phyloP scores from a whole-genome alignment of 768 basidiomycete species.

The Serendipita vermifera region DNA sequence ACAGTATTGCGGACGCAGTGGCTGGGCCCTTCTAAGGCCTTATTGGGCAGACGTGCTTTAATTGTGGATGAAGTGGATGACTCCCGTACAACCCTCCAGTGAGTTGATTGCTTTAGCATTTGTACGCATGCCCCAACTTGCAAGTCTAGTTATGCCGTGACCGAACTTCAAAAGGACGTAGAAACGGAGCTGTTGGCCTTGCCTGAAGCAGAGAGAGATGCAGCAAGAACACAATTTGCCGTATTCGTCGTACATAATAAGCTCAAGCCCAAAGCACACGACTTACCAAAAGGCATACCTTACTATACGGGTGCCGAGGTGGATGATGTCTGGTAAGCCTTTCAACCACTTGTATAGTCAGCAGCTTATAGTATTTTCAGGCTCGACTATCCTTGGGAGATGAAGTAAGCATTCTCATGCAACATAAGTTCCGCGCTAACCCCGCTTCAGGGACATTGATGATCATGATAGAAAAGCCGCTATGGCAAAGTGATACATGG shows the following conservation, averaged over 20 bases:
- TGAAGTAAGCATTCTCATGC: slow-evolving; percentile 34
- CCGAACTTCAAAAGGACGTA: slow-evolving; percentile 83
- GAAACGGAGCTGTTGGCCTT: slow-evolving; percentile 49
- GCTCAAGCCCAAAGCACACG: slow-evolving; percentile 69
- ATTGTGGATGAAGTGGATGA: slow-evolving; percentile 88
- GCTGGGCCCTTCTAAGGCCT: slow-evolving; percentile 60
- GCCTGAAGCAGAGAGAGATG: slow-evolving; percentile 63
- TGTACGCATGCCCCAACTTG: neutral
- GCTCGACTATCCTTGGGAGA: slow-evolving; percentile 82
- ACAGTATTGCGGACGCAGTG: slow-evolving; percentile 94
- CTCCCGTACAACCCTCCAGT: slow-evolving; percentile 81
- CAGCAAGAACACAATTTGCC: slow-evolving; percentile 66
- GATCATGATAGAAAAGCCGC: slow-evolving; percentile 55
- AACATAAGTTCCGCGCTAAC: neutral
- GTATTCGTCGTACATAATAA: slow-evolving; percentile 96
- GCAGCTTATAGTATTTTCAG: slow-evolving; percentile 26
- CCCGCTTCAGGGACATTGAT: slow-evolving; percentile 48
- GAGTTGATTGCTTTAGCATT: slow-evolving; percentile 22
- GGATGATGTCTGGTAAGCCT: slow-evolving; percentile 51
- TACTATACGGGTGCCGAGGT: slow-evolving; percentile 79
- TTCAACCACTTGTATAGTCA: slow-evolving; percentile 8
- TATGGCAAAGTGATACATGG: slow-evolving; percentile 33
- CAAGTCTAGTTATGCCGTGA: slow-evolving; percentile 62
- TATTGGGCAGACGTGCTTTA: slow-evolving; percentile 69
- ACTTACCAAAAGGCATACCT: slow-evolving; percentile 54